These are phyloP conservation scores for Rhizopogon vinicolor DNA, from an alignment of 768 basidiomycete genomes.

Conservation along the genomic window DNA sequence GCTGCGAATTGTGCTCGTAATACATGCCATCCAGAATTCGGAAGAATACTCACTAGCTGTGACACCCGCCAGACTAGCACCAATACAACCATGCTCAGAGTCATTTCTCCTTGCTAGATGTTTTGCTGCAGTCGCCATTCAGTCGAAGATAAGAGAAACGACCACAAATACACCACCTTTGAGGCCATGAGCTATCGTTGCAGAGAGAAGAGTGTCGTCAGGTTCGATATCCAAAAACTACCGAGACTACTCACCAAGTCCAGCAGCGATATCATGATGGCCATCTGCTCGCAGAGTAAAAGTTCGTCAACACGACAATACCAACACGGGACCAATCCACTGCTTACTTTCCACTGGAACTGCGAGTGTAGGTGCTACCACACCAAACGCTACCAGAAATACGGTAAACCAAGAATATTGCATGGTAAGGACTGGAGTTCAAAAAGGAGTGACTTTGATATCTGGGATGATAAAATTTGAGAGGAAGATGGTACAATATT, in stretches of 20 bases:
- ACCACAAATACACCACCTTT: not conserved
- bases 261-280: not conserved
- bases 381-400: not conserved
- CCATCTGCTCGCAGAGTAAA: not conserved
- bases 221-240: no score
- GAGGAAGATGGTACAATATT: not conserved
- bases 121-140: not conserved
- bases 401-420: not conserved
- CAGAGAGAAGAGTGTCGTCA: not conserved
- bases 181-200: not conserved
- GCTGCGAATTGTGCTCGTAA: not conserved
- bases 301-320: not conserved
- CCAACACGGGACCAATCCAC: not conserved
- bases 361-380: not conserved
- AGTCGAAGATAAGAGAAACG: not conserved
- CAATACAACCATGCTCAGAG: not conserved
- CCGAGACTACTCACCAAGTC: not conserved
- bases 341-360: not conserved
- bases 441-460: not conserved
- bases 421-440: not conserved
- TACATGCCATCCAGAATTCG: not conserved
- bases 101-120: not conserved
- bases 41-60: not conserved
- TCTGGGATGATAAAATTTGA: not conserved
- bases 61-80: not conserved